These are phyloP conservation scores for Delphinella strobiligena DNA, from an alignment of 2,329 filamentous ascomycete species.

Conservation along the genomic window DNA sequence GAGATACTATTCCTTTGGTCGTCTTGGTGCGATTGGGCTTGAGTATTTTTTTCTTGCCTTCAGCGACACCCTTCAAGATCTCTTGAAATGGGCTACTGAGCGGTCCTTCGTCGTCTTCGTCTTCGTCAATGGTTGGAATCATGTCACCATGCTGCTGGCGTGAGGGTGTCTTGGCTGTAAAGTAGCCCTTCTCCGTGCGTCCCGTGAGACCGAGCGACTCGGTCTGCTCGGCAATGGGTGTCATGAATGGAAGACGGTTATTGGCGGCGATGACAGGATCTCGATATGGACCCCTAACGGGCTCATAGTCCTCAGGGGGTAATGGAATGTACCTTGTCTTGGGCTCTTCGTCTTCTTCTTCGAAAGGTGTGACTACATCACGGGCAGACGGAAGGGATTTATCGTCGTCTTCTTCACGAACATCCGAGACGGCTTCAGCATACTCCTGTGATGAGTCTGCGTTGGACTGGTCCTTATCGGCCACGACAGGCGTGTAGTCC, in stretches of 20 bases:
- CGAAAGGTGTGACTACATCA: constrained; percentile 36
- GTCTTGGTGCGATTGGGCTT: constrained; percentile 40
- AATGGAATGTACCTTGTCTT: constrained; percentile 62
- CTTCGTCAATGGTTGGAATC: constrained; percentile 19
- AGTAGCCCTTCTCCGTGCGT: constrained; percentile 43
- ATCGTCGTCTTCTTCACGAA: constrained; percentile 20
- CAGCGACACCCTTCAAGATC: constrained; percentile 39
- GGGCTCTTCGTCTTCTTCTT: constrained; percentile 28
- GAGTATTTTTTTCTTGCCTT: constrained; percentile 32
- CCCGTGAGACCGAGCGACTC: constrained; percentile 67
- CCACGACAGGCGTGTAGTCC: constrained; percentile 74
- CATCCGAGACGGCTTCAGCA: constrained; percentile 23
- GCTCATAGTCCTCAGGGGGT: constrained; percentile 76
- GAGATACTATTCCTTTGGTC: constrained; percentile 30
- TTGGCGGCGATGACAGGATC: constrained; percentile 72
- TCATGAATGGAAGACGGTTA: constrained; percentile 94
- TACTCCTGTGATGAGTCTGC: constrained; percentile 46
- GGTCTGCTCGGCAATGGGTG: constrained; percentile 90
- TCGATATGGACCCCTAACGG: constrained; percentile 60
- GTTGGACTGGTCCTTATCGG: too few species aligned
- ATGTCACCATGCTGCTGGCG: constrained; percentile 33
- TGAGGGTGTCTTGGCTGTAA: constrained; percentile 66
- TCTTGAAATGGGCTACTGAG: constrained; percentile 63
- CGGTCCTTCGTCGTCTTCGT: constrained; percentile 35
- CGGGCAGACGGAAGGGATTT: constrained; percentile 16